Percentiles rank a stretch among this genome's conserved stretches.
Conservation (phyloP, 2,329 filamentous ascomycete species). For the Aspergillus transmontanensis region DNA sequence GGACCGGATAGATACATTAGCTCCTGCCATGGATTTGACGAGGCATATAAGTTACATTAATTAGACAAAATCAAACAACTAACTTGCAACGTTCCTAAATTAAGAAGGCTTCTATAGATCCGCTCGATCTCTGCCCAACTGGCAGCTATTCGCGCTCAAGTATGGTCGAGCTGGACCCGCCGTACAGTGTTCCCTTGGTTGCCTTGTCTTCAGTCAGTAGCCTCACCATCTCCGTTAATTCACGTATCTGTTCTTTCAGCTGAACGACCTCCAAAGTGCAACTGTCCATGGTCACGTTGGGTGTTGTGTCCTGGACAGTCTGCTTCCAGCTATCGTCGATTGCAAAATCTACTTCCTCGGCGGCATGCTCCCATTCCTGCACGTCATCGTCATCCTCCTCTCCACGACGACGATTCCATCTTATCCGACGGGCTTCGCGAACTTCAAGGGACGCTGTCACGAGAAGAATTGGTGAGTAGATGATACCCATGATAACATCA, state of each 20-base stretch:
- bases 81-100: neutral
- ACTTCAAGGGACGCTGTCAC: slow-evolving; percentile 75
- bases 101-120: neutral
- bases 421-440: slow-evolving; percentile 66
- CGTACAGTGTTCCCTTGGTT: slow-evolving; percentile 10
- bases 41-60: neutral
- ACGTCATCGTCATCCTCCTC: slow-evolving; percentile 86
- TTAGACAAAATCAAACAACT: neutral
- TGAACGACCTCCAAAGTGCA: slow-evolving; percentile 66
- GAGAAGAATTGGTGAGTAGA: slow-evolving; percentile 83
- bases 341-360: slow-evolving; percentile 72
- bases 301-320: slow-evolving; percentile 72
- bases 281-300: slow-evolving; percentile 79
- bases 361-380: slow-evolving; percentile 91
- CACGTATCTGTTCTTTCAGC: slow-evolving; percentile 56
- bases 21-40: neutral
- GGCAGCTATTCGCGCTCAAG: slow-evolving; percentile 1
- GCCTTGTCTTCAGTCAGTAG: slow-evolving; percentile 49
- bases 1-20: neutral
- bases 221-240: slow-evolving; percentile 65
- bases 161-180: slow-evolving; percentile 17
- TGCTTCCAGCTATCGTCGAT: slow-evolving; percentile 78
- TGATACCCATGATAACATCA: slow-evolving; percentile 79
- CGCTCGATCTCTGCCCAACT: neutral
- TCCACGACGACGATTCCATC: slow-evolving; percentile 72